Conservation (phyloP, 306 rosid species). For the Cicer pinnatifidum region DNA sequence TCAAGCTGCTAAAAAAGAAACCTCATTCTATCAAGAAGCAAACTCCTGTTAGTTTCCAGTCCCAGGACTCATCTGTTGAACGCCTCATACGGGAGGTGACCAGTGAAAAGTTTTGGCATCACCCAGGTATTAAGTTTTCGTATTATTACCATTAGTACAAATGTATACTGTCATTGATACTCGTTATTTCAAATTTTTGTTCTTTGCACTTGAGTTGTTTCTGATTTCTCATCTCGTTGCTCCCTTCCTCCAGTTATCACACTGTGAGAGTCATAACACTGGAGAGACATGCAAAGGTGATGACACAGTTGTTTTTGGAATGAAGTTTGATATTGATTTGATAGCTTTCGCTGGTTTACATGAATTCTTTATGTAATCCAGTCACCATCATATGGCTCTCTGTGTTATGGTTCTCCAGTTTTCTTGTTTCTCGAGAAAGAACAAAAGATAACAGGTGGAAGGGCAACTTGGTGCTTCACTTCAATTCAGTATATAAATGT, state of each 20-base stretch:
- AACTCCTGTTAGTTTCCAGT: conserved; percentile 53
- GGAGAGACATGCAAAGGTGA: conserved; percentile 73
- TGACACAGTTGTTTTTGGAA: conserved; percentile 66
- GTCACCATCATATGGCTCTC: conserved; percentile 60
- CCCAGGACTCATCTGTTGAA: conserved; percentile 92
- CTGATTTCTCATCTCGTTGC: conserved; percentile 62
- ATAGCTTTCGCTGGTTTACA: conserved; percentile 57
- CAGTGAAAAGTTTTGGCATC: conserved; percentile 96
- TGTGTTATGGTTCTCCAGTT: conserved; percentile 67
- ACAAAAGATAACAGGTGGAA: conserved; percentile 50
- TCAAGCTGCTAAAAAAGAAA: conserved; percentile 74
- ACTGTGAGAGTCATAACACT: conserved; percentile 73
- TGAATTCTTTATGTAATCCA: conserved; percentile 62
- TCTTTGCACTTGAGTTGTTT: conserved; percentile 43
- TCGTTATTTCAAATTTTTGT: conserved; percentile 33
- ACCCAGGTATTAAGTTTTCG: conserved; percentile 71
- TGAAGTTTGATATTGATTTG: conserved; percentile 60
- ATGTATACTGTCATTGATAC: conserved; percentile 33
- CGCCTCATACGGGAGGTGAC: conserved; percentile 98
- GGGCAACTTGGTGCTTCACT: conserved; percentile 43
- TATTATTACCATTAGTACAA: conserved; percentile 2
- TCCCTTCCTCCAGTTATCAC: conserved; percentile 72
- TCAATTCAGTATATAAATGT: conserved; percentile 40
- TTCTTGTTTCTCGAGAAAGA: conserved; percentile 50
- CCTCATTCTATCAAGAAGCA: conserved; percentile 78